phyloP scores from a whole-genome alignment of 176 grass and related monocot species.

The Poa annua region DNA sequence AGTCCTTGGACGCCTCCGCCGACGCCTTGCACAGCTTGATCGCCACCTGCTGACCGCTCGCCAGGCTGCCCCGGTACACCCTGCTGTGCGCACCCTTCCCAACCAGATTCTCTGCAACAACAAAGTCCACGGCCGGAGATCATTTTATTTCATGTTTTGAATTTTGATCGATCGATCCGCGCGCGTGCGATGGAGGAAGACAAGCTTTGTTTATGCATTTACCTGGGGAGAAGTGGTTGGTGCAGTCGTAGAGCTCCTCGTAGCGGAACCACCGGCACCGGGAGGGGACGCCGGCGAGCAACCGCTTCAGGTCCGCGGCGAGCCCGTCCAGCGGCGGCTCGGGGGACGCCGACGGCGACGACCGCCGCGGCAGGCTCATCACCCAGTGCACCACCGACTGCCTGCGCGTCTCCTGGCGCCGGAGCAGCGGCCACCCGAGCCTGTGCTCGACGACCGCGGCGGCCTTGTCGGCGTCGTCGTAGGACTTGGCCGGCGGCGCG shows the following conservation, averaged over 20 bases:
- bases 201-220: neutral
- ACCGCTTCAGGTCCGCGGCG: slow-evolving; percentile 51
- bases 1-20: slow-evolving; percentile 74
- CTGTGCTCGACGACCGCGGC: slow-evolving; percentile 37
- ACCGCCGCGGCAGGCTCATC: slow-evolving; percentile 82
- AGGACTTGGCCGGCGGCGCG: neutral
- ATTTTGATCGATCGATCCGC: neutral
- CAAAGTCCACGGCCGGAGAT: neutral
- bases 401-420: slow-evolving; percentile 51
- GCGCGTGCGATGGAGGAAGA: neutral
- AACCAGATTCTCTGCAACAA: slow-evolving; percentile 69
- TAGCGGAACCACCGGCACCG: slow-evolving; percentile 86
- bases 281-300: slow-evolving; percentile 48
- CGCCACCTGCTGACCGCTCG: slow-evolving; percentile 61
- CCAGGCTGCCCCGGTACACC: slow-evolving; percentile 79
- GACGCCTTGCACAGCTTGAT: slow-evolving; percentile 80
- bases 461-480: slow-evolving; percentile 17
- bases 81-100: slow-evolving; percentile 88
- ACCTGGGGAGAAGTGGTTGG: slow-evolving; percentile 82
- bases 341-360: slow-evolving; percentile 30
- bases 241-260: slow-evolving; percentile 77
- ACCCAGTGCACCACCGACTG: slow-evolving; percentile 95
- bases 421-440: slow-evolving; percentile 90
- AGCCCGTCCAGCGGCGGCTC: slow-evolving; percentile 45
- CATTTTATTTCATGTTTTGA: neutral